Conservation (phyloP, 805 yeast species). For the Kazachstania viticola region DNA sequence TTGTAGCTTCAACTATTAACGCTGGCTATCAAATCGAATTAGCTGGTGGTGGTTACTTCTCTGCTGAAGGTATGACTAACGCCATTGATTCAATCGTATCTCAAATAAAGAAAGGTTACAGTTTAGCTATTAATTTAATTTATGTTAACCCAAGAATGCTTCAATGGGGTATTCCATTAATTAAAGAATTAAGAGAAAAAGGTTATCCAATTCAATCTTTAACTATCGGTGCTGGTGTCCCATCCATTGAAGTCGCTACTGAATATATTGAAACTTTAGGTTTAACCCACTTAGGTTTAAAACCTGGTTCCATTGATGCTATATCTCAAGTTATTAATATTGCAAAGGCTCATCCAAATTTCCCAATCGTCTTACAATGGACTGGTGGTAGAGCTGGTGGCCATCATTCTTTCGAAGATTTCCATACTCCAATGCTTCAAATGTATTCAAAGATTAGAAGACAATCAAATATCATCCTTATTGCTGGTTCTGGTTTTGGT, state of each 20-base stretch:
- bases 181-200: constrained; percentile 73
- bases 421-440: constrained; percentile 94
- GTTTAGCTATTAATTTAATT: constrained; percentile 83
- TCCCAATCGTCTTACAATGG: constrained; percentile 98
- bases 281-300: constrained; percentile 85
- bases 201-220: constrained; percentile 95
- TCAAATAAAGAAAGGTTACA: constrained; percentile 70
- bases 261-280: constrained; percentile 92
- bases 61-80: constrained; percentile 51
- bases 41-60: constrained; percentile 98
- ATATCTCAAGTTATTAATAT: constrained; percentile 76
- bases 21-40: constrained; percentile 96
- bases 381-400: constrained; percentile 99
- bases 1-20: constrained; percentile 85
- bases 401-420: constrained; percentile 97
- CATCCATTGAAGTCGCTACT: constrained; percentile 91
- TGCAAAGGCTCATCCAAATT: constrained; percentile 89
- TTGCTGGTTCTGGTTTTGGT: constrained; percentile 99
- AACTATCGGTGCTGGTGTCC: constrained; percentile 99
- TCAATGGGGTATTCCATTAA: constrained; percentile 97
- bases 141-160: constrained; percentile 96
- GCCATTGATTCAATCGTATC: constrained; percentile 69
- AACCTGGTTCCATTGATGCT: constrained; percentile 95
- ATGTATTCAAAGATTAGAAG: constrained; percentile 93
- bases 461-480: constrained; percentile 74